Base-by-base conservation (phyloP, 1,139 yeast genomes). In the Sugiyamaella castrensis region DNA sequence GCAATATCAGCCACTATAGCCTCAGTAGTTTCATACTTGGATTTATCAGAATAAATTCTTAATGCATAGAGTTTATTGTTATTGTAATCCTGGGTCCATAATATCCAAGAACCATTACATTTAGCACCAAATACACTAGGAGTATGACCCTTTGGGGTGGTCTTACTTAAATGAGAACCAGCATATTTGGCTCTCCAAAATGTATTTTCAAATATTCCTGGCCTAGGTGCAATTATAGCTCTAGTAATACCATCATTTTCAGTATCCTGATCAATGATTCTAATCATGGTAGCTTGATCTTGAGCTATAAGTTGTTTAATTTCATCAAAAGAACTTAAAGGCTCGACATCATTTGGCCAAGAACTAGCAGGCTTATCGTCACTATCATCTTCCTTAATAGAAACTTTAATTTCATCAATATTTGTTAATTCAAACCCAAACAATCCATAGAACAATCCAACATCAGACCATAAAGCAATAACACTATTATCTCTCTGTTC, bases 381-480 rank as follows among this genome's bases (percentile, higher is more conserved):
- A 48, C 30, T 34, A 9, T 34, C 32, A 33, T 35, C 36, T 12
- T 37, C 35, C 7, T 37, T 50, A 12, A 69, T 53, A 30, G 63
- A 49, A 41, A 62, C 43, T 37, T 45, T 47, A 24, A 63, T 41
- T 50, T 61, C 65, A 8, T 53, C 43, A 13, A 68, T 37, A 27
- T 53, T 55, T n/a, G 54, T 52, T 40, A 51, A 74, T 37, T 70
- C 67, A 64, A 81, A 85, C 1, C 87, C 94, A 57, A 76, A 73
- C 50, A 72, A 70, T 32, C 71, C 64, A 63, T 85, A 84, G 64
- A 78, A 84, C 50, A 80, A 81, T 5, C 88, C 91, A 35, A 86
- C 76, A 60, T 84, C 94, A 32, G 89, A 82, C 71, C 84, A 85
- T 52, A 84, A 71, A 50, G 75, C 77, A 11, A 75, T 67, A 47